A percentile compares a stretch with the other conserved stretches of the same genome.
phyloP scores from a whole-genome alignment of 1,139 yeast species.

The Blastobotrys malaysiensis region DNA sequence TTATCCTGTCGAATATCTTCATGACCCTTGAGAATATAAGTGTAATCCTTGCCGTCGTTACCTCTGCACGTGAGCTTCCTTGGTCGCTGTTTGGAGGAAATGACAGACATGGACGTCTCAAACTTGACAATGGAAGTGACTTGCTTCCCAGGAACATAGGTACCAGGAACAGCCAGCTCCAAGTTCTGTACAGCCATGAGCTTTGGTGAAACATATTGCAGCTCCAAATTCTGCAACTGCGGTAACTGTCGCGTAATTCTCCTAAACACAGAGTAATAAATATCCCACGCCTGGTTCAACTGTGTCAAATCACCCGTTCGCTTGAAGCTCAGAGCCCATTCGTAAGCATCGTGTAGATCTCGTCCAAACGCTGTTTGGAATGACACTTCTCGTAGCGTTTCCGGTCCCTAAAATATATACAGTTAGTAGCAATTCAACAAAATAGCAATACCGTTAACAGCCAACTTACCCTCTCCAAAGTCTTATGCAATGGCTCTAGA shows the following conservation, averaged over 20 bases:
- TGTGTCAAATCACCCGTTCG: constrained; percentile 82
- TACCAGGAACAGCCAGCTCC: constrained; percentile 90
- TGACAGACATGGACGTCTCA: constrained; percentile 82
- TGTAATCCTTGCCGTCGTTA: constrained; percentile 87
- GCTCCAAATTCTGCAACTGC: constrained; percentile 76
- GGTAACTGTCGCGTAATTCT: constrained; percentile 86
- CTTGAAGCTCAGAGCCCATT: constrained; percentile 84
- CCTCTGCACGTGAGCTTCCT: constrained; percentile 75
- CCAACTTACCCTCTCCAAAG: constrained; percentile 50
- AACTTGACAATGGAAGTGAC: constrained; percentile 65
- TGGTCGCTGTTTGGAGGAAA: constrained; percentile 94
- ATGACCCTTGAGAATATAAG: constrained; percentile 82
- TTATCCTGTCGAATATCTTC: constrained; percentile 98
- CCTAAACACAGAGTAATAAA: constrained; percentile 88
- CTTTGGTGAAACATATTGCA: constrained; percentile 87
- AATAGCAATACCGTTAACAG: too few species aligned
- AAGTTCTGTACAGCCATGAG: constrained; percentile 72
- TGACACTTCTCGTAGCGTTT: constrained; percentile 86
- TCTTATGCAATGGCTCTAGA: constrained; percentile 79
- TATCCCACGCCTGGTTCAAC: constrained; percentile 96
- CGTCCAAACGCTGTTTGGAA: constrained; percentile 92
- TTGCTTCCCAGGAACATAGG: constrained; percentile 81
- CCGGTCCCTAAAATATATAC: constrained; percentile 53
- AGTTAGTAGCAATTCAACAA: constrained; percentile 10
- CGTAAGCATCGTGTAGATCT: constrained; percentile 87